Base-by-base conservation (phyloP, 139 green algal species). In the Deuterostichococcus epilithicus region DNA sequence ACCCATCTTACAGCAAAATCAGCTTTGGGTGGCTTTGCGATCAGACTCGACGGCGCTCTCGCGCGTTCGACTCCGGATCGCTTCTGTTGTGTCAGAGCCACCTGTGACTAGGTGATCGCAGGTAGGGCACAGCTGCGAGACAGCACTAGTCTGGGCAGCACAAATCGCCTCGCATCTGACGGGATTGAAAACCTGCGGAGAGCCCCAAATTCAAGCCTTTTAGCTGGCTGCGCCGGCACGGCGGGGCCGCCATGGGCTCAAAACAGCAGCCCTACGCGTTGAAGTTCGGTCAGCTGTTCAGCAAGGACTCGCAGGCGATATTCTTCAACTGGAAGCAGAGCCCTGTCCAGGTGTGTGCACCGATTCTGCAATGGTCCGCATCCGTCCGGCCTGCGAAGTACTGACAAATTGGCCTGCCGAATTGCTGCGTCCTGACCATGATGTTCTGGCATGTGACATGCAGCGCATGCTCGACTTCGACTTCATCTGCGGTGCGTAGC, bases 381-480 rank as follows among this genome's bases (percentile, higher is more conserved):
- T n/a, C n/a, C n/a, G n/a, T n/a, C n/a, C n/a, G n/a, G n/a, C n/a
- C n/a, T n/a, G n/a, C n/a, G n/a, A n/a, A n/a, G n/a, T n/a, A n/a
- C 1, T 42, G n/a, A 36, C 3, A n/a, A n/a, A n/a, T n/a, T n/a
- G n/a, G n/a, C n/a, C n/a, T n/a, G n/a, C n/a, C n/a, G n/a, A n/a
- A n/a, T 60, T 32, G 30, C n/a, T 32, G 20, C 63, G 0, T 60
- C 1, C 1, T 28, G n/a, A 47, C 47, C 80, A 84, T 76, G 81
- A 85, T 84, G 73, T 72, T 81, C 38, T 47, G 75, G 25, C 78
- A 52, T 63, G 8, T 28, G 10, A 82, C 3, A 81, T 94, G 68
- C 94, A 98, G 87, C 91, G 94, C 47, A 98, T 98, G 94, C 91
- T 98, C 0, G 94, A 98, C 71, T 98, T 98, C 73, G 94, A 98